These are phyloP conservation scores for Saccharomycopsis capsularis DNA, from an alignment of 805 yeast species.

Conservation along the genomic window DNA sequence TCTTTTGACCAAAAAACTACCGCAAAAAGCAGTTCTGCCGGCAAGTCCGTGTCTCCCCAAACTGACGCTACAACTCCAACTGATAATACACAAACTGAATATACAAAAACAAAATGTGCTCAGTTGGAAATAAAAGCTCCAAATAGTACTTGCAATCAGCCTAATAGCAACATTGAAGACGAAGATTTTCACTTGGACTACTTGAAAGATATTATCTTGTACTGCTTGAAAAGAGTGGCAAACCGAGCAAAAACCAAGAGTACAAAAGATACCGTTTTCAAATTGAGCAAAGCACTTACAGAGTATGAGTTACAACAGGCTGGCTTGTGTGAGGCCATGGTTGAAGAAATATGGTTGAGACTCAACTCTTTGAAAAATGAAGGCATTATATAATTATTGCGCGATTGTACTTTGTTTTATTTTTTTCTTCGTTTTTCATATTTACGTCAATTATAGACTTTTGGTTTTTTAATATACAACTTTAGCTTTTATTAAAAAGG, in stretches of 20 bases:
- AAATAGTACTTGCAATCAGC: no score
- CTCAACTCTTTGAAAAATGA: constrained; percentile 4
- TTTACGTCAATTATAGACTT: no score
- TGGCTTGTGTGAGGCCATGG: constrained; percentile 59
- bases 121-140: no score
- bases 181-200: constrained; percentile 28
- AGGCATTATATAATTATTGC: constrained; percentile 9
- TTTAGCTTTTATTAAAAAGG: no score
- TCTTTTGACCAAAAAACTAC: background rate
- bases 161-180: constrained; percentile 22
- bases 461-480: no score
- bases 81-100: no score
- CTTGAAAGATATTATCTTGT: constrained; percentile 36
- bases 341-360: constrained; percentile 48
- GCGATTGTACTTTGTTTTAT: no score
- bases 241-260: constrained; percentile 45
- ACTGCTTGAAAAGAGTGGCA: constrained; percentile 41
- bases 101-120: no score
- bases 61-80: constrained; percentile 21
- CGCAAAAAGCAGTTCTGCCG: background rate
- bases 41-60: background rate
- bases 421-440: no score
- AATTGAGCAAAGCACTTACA: constrained; percentile 35
- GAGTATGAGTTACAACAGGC: constrained; percentile 46
- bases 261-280: constrained; percentile 41